A percentile compares a stretch with the other conserved stretches of the same genome.
These are phyloP conservation scores for Nelumbo lutea DNA, from an alignment of 164 flowering plant species.

Conservation along the genomic window DNA sequence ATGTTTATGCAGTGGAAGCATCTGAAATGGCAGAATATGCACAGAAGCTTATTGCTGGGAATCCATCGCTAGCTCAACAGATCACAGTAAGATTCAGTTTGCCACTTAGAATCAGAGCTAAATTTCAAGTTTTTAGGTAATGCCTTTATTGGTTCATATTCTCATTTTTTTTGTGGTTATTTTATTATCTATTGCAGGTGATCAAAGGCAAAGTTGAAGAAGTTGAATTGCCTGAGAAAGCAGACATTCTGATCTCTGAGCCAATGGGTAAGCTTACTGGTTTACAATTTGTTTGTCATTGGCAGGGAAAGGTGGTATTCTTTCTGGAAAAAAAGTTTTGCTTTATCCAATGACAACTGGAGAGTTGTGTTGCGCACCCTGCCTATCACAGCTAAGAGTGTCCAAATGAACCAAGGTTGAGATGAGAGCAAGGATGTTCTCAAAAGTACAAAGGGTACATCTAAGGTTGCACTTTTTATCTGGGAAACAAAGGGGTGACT, in stretches of 20 bases:
- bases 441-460: too few species aligned
- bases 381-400: too few species aligned
- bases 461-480: too few species aligned
- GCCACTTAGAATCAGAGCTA: background rate
- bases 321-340: background rate
- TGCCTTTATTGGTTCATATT: background rate
- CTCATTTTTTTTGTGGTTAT: constrained; percentile 8
- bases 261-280: constrained; percentile 76
- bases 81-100: constrained; percentile 56
- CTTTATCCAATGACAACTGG: background rate
- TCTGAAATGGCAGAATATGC: constrained; percentile 99
- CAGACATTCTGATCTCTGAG: constrained; percentile 95
- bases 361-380: too few species aligned
- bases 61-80: constrained; percentile 61
- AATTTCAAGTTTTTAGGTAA: background rate
- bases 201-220: constrained; percentile 97
- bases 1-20: constrained; percentile 99
- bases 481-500: too few species aligned
- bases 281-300: background rate
- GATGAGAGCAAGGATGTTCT: too few species aligned
- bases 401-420: too few species aligned
- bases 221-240: constrained; percentile 95
- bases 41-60: constrained; percentile 79
- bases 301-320: too few species aligned
- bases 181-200: constrained; percentile 42